A percentile compares a stretch with the other conserved stretches of the same genome.
phyloP scores from a whole-genome alignment of 106 monocot species.

The Gastrodia elata region DNA sequence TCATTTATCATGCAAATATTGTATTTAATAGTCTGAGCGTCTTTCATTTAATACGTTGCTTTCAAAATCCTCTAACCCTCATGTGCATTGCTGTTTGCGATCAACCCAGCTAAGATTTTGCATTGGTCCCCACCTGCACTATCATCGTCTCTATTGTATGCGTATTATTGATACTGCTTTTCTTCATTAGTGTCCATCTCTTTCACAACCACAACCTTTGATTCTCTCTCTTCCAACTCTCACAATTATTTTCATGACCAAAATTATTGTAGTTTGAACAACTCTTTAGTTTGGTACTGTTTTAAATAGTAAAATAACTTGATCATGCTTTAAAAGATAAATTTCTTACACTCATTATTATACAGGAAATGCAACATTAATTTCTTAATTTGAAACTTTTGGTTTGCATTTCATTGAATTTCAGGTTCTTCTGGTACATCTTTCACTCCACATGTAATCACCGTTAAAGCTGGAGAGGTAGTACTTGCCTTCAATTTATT shows the following conservation, averaged over 20 bases:
- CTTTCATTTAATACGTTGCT: background rate
- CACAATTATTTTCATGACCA: background rate
- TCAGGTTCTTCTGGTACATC: conserved; percentile 7
- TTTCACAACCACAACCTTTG: background rate
- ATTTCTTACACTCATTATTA: no score
- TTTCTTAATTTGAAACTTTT: background rate
- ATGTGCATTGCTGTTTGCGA: background rate
- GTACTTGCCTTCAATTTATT: background rate
- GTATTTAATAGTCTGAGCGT: background rate
- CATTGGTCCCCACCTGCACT: background rate
- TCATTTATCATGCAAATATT: background rate
- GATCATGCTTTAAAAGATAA: background rate
- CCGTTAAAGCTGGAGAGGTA: conserved; percentile 9
- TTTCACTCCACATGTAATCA: conserved; percentile 6
- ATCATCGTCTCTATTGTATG: background rate
- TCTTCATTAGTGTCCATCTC: background rate
- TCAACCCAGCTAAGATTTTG: background rate
- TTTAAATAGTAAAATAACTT: background rate
- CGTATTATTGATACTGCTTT: background rate
- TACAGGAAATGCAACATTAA: background rate
- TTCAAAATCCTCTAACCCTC: background rate
- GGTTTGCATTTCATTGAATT: background rate
- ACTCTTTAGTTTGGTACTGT: background rate
- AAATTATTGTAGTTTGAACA: background rate
- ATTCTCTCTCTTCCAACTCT: background rate